These are phyloP conservation scores for Gynandropsis gynandra DNA, from an alignment of 345 rosid species.

Conservation along the genomic window DNA sequence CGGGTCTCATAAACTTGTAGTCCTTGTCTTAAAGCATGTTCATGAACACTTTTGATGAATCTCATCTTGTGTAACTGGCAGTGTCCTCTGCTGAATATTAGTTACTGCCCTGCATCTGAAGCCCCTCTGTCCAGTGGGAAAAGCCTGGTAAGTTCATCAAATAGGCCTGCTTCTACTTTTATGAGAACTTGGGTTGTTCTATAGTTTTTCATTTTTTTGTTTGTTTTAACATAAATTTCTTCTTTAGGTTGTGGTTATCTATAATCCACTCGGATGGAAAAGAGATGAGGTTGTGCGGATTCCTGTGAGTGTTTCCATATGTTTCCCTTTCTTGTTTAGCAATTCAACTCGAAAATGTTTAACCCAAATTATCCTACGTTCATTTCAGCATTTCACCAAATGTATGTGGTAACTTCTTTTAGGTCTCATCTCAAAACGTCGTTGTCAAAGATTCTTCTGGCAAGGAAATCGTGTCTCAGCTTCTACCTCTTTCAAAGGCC, in stretches of 20 bases:
- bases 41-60: slow-evolving; percentile 19
- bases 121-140: slow-evolving; percentile 47
- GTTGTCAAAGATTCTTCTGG: slow-evolving; percentile 67
- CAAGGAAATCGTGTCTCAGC: slow-evolving; percentile 64
- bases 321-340: slow-evolving; percentile 12
- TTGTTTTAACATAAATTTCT: slow-evolving; percentile 17
- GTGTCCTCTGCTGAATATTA: slow-evolving; percentile 92
- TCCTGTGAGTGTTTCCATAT: slow-evolving; percentile 48
- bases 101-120: slow-evolving; percentile 91
- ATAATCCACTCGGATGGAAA: slow-evolving; percentile 87
- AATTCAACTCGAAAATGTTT: background rate
- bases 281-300: slow-evolving; percentile 74
- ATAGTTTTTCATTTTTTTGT: slow-evolving; percentile 16
- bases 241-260: slow-evolving; percentile 57
- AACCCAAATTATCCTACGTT: background rate
- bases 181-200: slow-evolving; percentile 17
- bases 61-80: slow-evolving; percentile 32
- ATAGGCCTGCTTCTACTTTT: slow-evolving; percentile 9
- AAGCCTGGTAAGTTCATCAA: slow-evolving; percentile 51
- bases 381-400: slow-evolving; percentile 10
- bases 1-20: background rate
- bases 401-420: slow-evolving; percentile 1
- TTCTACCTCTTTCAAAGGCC: slow-evolving; percentile 59
- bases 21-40: slow-evolving; percentile 2
- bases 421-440: slow-evolving; percentile 57